Evolutionary conservation across 2,329 filamentous ascomycete genomes (phyloP), one percentile per base, ranked within the genome.

Genomic region (Pyrenophora tritici-repentis): DNA sequence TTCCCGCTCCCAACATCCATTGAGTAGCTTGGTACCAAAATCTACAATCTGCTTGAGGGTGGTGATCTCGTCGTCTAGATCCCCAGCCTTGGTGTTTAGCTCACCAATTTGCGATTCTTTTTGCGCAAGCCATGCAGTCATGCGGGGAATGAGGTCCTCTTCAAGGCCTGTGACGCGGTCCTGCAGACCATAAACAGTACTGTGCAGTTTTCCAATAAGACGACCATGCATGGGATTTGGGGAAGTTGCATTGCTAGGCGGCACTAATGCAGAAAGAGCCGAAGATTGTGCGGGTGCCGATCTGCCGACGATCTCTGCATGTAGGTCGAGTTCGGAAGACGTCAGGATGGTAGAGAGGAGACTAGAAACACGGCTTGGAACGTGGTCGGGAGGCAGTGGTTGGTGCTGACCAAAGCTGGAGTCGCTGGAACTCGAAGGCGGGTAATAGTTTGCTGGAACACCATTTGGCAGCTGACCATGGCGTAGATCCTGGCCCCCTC

Each of bases 1-100:
- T 22, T 66, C 60, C 3, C 62, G 47, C 14, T 50, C n/a, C 56
- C 55, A 61, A 14, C 59, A 64, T 14, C 51, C 46, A 8, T 34
- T 10, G 9, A 65, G 24, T 8, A 58, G 13, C 2, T 36, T 43
- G 18, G 37, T 49, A 1, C 47, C 47, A 20, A 57, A 58, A 18
- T 59, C 50, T 4, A 59, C 26, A 3, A 38, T 35, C 2, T 20
- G 39, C 31, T 45, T 47, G 3, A 65, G 35, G 33, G 55, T 33
- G 1, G 33, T 18, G 12, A 58, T 39, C 22, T 57, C 43, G 0
- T 56, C 42, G 1, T 32, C n/a, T 1, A 50, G 32, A 0, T 34
- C 39, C 4, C 16, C 9, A 2, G 50, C 13, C n/a, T 52, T 29
- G 18, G 42, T 12, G 16, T 33, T 40, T 3, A 52, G 40, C 6